These are phyloP conservation scores for Naematelia encephala DNA, from an alignment of 768 basidiomycete genomes.

Conservation along the genomic window DNA sequence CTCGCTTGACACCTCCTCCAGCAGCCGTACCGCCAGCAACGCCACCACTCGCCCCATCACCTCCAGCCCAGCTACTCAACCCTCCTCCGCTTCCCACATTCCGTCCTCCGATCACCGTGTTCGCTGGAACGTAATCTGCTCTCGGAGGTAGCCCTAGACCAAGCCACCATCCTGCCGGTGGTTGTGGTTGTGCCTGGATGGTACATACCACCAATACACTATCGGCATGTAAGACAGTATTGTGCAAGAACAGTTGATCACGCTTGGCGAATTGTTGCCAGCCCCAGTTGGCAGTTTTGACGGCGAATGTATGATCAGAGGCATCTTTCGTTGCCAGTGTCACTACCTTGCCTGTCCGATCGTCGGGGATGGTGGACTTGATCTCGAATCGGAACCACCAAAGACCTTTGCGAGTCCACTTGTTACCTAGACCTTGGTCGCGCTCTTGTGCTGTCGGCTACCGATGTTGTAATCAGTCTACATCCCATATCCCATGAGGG, in stretches of 20 bases:
- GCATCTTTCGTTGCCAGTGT: conserved; percentile 63
- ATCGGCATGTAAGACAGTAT: conserved; percentile 56
- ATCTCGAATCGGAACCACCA: conserved; percentile 83
- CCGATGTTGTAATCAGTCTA: background rate
- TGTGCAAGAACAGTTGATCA: conserved; percentile 62
- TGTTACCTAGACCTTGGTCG: conserved; percentile 64
- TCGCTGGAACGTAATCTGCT: conserved; percentile 53
- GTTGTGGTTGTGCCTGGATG: conserved; percentile 65
- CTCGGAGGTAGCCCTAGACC: conserved; percentile 52
- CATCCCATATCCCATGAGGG: background rate
- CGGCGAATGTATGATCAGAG: conserved; percentile 74
- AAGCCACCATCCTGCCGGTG: conserved; percentile 53
- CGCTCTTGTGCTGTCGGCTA: conserved; percentile 76
- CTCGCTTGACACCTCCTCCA: conserved; percentile 35
- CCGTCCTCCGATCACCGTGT: conserved; percentile 10
- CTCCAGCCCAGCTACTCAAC: conserved; percentile 43
- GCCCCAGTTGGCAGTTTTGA: conserved; percentile 81
- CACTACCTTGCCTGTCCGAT: conserved; percentile 16
- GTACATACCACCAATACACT: conserved; percentile 73
- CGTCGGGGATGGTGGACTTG: conserved; percentile 53
- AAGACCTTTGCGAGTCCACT: conserved; percentile 81
- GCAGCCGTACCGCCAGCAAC: conserved; percentile 45
- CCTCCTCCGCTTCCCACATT: conserved; percentile 36
- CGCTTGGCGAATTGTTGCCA: conserved; percentile 76
- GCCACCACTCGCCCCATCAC: conserved; percentile 39